These are phyloP conservation scores for Dendrobium huoshanense DNA, from an alignment of 106 monocot genomes.

Conservation along the genomic window DNA sequence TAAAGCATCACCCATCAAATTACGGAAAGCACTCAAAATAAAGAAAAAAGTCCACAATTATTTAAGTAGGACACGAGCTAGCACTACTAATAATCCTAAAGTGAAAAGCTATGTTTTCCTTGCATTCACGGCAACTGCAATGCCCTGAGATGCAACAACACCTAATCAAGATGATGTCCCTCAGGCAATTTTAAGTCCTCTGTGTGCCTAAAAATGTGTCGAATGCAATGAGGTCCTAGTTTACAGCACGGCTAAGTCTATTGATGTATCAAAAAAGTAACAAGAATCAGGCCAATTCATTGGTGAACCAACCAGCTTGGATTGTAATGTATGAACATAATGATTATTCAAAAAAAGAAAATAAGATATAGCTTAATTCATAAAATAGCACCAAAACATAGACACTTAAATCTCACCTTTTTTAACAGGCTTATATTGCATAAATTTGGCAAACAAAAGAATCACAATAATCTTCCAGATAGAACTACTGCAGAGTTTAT, in stretches of 20 bases:
- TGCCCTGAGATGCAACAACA: not conserved
- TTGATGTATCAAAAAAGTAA: not conserved
- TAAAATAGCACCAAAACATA: not conserved
- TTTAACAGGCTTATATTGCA: constrained; percentile 41
- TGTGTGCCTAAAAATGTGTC: not conserved
- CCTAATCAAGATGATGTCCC: not conserved
- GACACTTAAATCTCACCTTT: constrained; percentile 25
- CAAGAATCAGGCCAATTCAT: not conserved
- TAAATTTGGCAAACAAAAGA: constrained; percentile 27
- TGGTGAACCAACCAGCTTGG: not conserved
- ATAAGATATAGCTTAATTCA: not conserved
- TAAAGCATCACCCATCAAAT: not conserved
- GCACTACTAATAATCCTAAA: not conserved
- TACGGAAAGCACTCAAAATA: not conserved
- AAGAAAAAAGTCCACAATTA: not conserved
- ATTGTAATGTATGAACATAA: not conserved
- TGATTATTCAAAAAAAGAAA: not conserved
- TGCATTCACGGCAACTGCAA: not conserved
- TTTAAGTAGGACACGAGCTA: not conserved
- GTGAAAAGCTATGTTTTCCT: not conserved
- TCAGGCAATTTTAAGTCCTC: not conserved
- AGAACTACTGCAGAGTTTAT: constrained; percentile 20
- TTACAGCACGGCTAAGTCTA: not conserved
- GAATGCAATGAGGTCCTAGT: not conserved
- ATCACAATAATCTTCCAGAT: constrained; percentile 35